phyloP scores from a whole-genome alignment of 352 stramenopile species.

The Globisporangium nodosum region DNA sequence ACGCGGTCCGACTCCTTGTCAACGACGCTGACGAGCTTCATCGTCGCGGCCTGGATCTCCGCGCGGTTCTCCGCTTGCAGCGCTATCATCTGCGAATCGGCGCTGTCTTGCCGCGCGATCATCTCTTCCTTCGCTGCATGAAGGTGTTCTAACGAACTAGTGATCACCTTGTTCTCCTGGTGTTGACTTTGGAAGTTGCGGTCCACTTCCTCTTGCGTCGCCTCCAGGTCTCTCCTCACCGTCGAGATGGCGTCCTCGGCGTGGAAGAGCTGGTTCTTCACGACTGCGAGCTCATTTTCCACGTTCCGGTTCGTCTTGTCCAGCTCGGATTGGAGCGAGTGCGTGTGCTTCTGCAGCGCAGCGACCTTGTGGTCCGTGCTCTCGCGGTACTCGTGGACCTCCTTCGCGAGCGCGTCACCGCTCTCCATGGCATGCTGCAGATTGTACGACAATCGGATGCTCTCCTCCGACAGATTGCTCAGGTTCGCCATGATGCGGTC shows the following conservation, averaged over 20 bases:
- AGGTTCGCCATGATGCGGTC: conserved; percentile 57
- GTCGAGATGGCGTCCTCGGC: conserved; percentile 61
- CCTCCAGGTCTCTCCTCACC: conserved; percentile 52
- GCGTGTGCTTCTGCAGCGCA: conserved; percentile 30
- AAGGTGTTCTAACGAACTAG: conserved; percentile 32
- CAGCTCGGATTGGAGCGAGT: conserved; percentile 35
- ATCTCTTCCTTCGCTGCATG: conserved; percentile 48
- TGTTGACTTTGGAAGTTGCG: conserved; percentile 48
- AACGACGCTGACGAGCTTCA: conserved; percentile 59
- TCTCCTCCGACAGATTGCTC: conserved; percentile 68
- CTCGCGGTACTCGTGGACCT: conserved; percentile 43
- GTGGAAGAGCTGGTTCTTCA: conserved; percentile 77
- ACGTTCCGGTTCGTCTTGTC: conserved; percentile 44
- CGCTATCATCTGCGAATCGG: conserved; percentile 58
- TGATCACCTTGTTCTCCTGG: conserved; percentile 46
- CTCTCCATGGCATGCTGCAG: conserved; percentile 50
- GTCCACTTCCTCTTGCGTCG: conserved; percentile 51
- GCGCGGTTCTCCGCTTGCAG: conserved; percentile 67
- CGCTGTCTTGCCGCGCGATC: conserved; percentile 40
- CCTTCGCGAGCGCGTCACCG: conserved; percentile 34
- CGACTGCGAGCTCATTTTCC: conserved; percentile 53
- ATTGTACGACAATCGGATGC: conserved; percentile 62
- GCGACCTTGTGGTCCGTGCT: conserved; percentile 30
- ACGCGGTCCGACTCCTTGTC: conserved; percentile 80
- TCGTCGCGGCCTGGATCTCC: conserved; percentile 62